Base-by-base conservation (phyloP, 208 protist species). In the Wallacemonas collosoma region DNA sequence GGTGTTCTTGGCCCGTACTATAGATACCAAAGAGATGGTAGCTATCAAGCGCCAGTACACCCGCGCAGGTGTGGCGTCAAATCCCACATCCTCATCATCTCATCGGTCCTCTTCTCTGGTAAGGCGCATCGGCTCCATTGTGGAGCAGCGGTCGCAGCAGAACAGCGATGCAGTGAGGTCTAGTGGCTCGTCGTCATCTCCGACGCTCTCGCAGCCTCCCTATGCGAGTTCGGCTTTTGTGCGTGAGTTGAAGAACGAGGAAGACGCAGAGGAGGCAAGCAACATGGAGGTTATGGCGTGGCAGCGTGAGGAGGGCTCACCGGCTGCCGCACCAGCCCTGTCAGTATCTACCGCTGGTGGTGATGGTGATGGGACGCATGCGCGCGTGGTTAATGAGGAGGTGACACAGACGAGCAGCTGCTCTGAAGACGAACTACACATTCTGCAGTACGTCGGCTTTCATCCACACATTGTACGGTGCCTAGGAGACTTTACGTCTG, bases 391-490 rank as follows among this genome's bases (percentile, higher is more conserved):
- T 6, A 35, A 1, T 41, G 64, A 69, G 4, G 48, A 43, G 15
- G 51, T 43, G 6, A 57, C 3, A 0, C 45, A 58, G 50, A 12
- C 48, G 3, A 45, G 50, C 36, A 69, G 3, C 6, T 38, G 60
- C 41, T 36, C 40, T 35, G 60, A 65, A 39, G 74, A 89, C 48
- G 90, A 95, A 47, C 66, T 77, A 38, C 74, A 65, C 2, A 77
- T 92, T 12, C 40, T 95, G 17, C 71, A 84, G 51, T 77, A 78
- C 51, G 57, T 91, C 69, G 82, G 86, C 2, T 76, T 77, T 9
- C 90, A 95, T 51, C 83, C 81, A n/a, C 84, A 91, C 65, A 88
- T 93, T 73, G 84, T 93, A 3, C 70, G 53, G 39, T 87, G 83
- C 54, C 73, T 91, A 5, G 87, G 83, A 35, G 73, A 62, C 66